Conservation (phyloP, 768 basidiomycete genomes). For the Termitomyces sp. region DNA sequence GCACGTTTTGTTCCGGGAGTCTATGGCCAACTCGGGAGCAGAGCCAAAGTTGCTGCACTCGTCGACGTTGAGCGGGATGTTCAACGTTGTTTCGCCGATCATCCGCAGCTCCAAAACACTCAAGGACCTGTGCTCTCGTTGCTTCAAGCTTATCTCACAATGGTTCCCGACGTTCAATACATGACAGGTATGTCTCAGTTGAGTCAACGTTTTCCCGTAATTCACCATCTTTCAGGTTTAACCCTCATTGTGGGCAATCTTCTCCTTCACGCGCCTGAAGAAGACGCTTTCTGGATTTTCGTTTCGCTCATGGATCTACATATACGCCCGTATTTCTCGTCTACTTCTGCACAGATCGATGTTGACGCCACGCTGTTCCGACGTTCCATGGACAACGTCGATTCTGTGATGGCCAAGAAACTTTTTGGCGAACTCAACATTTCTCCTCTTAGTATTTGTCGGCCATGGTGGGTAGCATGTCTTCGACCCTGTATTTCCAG, state of each 20-base stretch:
- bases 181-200: constrained; percentile 44
- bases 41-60: constrained; percentile 49
- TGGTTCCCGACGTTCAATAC: constrained; percentile 85
- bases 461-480: constrained; percentile 52
- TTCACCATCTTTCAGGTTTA: constrained; percentile 44
- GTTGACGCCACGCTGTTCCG: constrained; percentile 74
- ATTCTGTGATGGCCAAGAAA: constrained; percentile 61
- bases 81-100: constrained; percentile 49
- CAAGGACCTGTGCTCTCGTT: constrained; percentile 56
- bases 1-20: constrained; percentile 66
- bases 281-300: constrained; percentile 92
- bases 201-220: not conserved
- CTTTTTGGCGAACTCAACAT: constrained; percentile 66
- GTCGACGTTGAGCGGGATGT: constrained; percentile 62
- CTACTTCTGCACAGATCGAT: constrained; percentile 61
- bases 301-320: constrained; percentile 84
- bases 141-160: constrained; percentile 72
- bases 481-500: not conserved
- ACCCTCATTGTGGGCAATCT: constrained; percentile 71
- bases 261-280: constrained; percentile 74
- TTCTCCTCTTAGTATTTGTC: constrained; percentile 53
- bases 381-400: constrained; percentile 64
- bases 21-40: constrained; percentile 59
- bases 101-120: constrained; percentile 56
- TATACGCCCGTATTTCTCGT: constrained; percentile 74